Evolutionary conservation across 2,329 filamentous ascomycete species (phyloP).

Genomic region (Sphaerulina musiva): DNA sequence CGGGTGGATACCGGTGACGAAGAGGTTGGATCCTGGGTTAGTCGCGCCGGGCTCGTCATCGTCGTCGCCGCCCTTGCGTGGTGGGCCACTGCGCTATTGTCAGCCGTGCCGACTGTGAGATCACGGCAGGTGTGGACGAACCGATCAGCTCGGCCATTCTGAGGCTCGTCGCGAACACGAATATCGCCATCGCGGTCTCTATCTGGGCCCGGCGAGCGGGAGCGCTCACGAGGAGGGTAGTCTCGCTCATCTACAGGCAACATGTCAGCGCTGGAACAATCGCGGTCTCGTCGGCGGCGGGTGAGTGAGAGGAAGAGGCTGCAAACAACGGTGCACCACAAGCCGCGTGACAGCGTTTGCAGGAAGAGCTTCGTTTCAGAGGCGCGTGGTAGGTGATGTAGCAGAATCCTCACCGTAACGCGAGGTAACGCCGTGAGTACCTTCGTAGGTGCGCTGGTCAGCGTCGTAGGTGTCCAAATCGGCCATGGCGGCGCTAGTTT

Average conservation of each 20-base stretch:
- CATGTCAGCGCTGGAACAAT: constrained; percentile 15
- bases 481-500: constrained; percentile 31
- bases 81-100: constrained; percentile 5
- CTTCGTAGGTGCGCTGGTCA: constrained; percentile 60
- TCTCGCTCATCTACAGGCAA: constrained; percentile 49
- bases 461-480: constrained; percentile 59
- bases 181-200: constrained; percentile 43
- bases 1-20: constrained; percentile 96
- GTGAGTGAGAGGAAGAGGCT: neutral
- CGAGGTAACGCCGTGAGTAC: constrained; percentile 40
- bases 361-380: neutral
- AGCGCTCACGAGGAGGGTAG: constrained; percentile 56
- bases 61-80: constrained; percentile 30
- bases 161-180: constrained; percentile 55
- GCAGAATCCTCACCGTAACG: neutral
- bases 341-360: neutral
- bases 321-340: neutral
- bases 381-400: neutral
- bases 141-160: constrained; percentile 54
- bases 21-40: constrained; percentile 96
- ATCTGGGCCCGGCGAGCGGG: constrained; percentile 55
- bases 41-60: constrained; percentile 62
- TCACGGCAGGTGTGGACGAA: constrained; percentile 26
- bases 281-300: neutral
- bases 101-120: neutral